Evolutionary conservation across 2,329 filamentous ascomycete genomes (phyloP).

Genomic region (Penicillium nordicum): DNA sequence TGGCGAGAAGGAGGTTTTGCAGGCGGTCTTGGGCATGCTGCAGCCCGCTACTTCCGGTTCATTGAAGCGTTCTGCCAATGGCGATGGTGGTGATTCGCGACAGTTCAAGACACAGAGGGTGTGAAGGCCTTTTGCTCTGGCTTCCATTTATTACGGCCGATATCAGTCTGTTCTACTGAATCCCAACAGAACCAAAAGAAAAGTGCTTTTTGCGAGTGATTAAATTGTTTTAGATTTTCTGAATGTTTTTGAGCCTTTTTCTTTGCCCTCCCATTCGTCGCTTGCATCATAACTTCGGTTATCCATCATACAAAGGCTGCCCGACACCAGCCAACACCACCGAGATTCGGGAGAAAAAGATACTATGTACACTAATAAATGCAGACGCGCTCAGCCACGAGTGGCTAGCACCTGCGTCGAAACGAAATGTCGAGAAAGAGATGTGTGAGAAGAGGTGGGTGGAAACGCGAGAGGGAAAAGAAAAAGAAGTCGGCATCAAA

Average conservation of each 20-base stretch:
- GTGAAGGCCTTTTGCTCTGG: slow-evolving; percentile 10
- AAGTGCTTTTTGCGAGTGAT: slow-evolving; percentile 23
- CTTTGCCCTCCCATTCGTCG: slow-evolving; percentile 25
- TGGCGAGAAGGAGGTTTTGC: slow-evolving; percentile 68
- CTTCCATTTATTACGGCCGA: not conserved
- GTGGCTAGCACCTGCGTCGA: slow-evolving; percentile 13
- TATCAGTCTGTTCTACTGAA: slow-evolving; percentile 7
- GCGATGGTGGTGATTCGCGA: slow-evolving; percentile 24
- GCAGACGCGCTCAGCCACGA: slow-evolving; percentile 16
- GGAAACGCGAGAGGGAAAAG: slow-evolving; percentile 3
- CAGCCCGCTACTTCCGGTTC: slow-evolving; percentile 22
- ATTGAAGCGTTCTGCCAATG: slow-evolving; percentile 32
- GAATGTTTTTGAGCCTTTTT: slow-evolving; percentile 25
- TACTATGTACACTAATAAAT: slow-evolving; percentile 40
- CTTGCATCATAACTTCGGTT: slow-evolving; percentile 38
- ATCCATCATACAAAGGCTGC: slow-evolving; percentile 34
- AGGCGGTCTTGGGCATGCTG: slow-evolving; percentile 49
- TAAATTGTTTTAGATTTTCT: slow-evolving; percentile 32
- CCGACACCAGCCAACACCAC: slow-evolving; percentile 14
- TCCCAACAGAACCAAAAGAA: slow-evolving; percentile 8
- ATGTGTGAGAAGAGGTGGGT: slow-evolving; percentile 6
- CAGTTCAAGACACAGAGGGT: slow-evolving; percentile 28
- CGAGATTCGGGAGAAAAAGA: slow-evolving; percentile 18
- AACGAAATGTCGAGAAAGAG: slow-evolving; percentile 8
- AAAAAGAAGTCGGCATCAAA: slow-evolving; percentile 13